A percentile compares a stretch with the other conserved stretches of the same genome.
These are phyloP conservation scores for Aristolochia contorta DNA, from an alignment of 164 flowering plant species.

Conservation along the genomic window DNA sequence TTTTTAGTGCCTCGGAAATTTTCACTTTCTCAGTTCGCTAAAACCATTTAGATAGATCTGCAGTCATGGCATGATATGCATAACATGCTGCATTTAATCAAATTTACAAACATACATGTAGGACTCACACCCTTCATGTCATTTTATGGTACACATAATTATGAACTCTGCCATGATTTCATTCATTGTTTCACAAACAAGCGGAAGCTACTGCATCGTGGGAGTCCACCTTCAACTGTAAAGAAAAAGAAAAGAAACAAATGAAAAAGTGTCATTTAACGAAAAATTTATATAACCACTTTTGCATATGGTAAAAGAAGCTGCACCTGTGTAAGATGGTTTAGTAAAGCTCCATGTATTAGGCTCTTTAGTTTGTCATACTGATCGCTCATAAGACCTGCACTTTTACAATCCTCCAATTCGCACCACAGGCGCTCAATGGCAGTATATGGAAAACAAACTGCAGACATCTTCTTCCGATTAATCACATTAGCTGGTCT, in stretches of 20 bases:
- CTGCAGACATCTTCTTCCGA: constrained; percentile 66
- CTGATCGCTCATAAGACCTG: constrained; percentile 67
- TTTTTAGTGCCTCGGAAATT: too few species aligned
- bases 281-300: not conserved
- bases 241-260: not conserved
- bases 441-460: constrained; percentile 84
- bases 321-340: constrained; percentile 65
- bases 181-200: not conserved
- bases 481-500: constrained; percentile 56
- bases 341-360: constrained; percentile 50
- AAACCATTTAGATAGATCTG: too few species aligned
- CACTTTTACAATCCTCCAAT: constrained; percentile 44
- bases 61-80: too few species aligned
- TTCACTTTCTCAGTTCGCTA: too few species aligned
- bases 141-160: too few species aligned
- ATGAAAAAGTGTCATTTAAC: not conserved
- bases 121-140: too few species aligned
- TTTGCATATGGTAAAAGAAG: not conserved
- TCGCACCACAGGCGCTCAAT: constrained; percentile 70
- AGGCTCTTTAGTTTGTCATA: constrained; percentile 56
- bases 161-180: too few species aligned
- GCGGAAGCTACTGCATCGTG: constrained; percentile 46
- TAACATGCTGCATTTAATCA: too few species aligned
- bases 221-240: constrained; percentile 61
- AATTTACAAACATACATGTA: too few species aligned